Base-by-base conservation (phyloP, 139 green algal species). In the Micractinium sp. region DNA sequence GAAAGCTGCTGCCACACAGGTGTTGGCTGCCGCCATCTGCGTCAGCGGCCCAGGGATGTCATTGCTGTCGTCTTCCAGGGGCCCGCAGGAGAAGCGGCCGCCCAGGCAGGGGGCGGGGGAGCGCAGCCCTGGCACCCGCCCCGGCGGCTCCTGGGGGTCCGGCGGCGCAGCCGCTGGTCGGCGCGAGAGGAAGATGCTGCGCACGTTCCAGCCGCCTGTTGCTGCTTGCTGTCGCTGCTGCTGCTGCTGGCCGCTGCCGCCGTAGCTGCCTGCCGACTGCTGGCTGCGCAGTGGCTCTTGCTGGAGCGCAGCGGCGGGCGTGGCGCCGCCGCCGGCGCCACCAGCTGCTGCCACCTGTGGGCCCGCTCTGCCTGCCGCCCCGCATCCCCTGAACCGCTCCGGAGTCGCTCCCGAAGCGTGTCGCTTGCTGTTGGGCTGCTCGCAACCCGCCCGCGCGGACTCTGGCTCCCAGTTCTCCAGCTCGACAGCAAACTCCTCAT, bases 131-230 rank as follows among this genome's bases (percentile, higher is more conserved):
- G 67, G 67, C 47, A 56, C 47, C 47, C 47, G 7, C 9, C 7
- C 22, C 3, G 31, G 18, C 47, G 41, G 85, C 38, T 35, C 25
- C 66, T 39, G 83, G 27, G 29, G 12, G 12, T 25, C 36, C 15
- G 38, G 38, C 38, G 9, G 83, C 67, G 22, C 35, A 25, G n/a
- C 36, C 22, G 47, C 47, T 56, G 47, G 47, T 56, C 23, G 63
- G n/a, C 61, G 35, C 35, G 27, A 1, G 27, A 87, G 31, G 83
- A 87, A 87, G 27, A 87, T 81, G 83, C 83, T 87, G 83, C 83
- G 83, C 83, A 87, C 67, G 25, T 22, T 31, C 83, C 83, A 87
- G 78, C 78, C 53, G 41, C 78, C 41, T 20, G 31, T 39, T n/a
- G 71, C 31, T 77, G 71, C 13, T 0, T 47, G 80, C 29, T 66